Percentiles rank a stretch among this genome's conserved stretches.
phyloP scores from a whole-genome alignment of 139 green algal species.

The Haematococcus lacustris region DNA sequence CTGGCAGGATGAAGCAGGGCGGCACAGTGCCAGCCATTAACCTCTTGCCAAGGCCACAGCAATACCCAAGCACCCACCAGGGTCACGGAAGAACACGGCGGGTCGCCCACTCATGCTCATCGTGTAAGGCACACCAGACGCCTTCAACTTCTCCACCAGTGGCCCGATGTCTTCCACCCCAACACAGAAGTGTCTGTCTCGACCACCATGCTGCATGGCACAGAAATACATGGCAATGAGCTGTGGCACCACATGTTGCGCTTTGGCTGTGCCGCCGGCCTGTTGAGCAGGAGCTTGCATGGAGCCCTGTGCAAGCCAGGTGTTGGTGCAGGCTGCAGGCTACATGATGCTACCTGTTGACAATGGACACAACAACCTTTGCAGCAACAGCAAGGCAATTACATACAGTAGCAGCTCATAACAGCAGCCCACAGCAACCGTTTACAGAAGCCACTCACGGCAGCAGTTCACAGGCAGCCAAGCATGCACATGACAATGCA shows the following conservation, averaged over 20 bases:
- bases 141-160: conserved; percentile 56
- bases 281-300: background rate
- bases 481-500: background rate
- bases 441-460: background rate
- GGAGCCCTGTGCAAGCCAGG: background rate
- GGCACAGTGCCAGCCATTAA: no score
- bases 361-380: background rate
- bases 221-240: background rate
- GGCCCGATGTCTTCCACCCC: conserved; percentile 57
- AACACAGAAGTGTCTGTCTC: conserved; percentile 81
- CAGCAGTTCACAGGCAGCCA: background rate
- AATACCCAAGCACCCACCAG: conserved; percentile 35
- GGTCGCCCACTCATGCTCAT: conserved; percentile 63
- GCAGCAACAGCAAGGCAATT: background rate
- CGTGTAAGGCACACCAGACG: conserved; percentile 60
- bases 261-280: background rate
- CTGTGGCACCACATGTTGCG: background rate
- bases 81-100: conserved; percentile 88
- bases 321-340: background rate
- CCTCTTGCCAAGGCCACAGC: no score
- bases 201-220: conserved; percentile 61
- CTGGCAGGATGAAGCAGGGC: no score
- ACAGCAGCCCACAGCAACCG: background rate
- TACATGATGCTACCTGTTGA: background rate
- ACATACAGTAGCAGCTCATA: background rate